Percentiles rank a stretch among this genome's conserved stretches.
Conservation (phyloP, 176 grass and related monocot genomes). For the Zea luxurians region DNA sequence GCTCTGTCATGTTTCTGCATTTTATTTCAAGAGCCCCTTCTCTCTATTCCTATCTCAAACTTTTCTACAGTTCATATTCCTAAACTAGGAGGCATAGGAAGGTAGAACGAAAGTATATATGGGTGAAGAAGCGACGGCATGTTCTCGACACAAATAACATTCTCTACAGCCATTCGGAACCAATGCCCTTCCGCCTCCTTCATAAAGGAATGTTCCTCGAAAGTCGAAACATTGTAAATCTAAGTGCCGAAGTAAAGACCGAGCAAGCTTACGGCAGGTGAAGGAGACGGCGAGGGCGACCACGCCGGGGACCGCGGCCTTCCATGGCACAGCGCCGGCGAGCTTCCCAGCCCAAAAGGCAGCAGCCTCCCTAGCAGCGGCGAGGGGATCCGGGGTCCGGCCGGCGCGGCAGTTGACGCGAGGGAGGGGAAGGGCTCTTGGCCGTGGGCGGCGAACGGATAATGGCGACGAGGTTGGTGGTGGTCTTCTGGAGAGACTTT, state of each 20-base stretch:
- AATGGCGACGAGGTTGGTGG: slow-evolving; percentile 34
- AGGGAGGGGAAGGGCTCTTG: background rate
- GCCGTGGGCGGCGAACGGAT: slow-evolving; percentile 17
- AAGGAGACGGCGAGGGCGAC: slow-evolving; percentile 60
- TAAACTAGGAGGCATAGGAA: background rate
- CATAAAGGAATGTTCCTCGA: background rate
- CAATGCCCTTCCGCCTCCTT: background rate
- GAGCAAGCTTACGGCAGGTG: slow-evolving; percentile 41
- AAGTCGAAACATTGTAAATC: background rate
- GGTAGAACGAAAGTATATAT: background rate
- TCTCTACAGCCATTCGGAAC: background rate
- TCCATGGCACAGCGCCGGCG: slow-evolving; percentile 38
- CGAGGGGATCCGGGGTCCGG: background rate
- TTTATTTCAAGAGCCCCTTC: background rate
- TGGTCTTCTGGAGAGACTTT: background rate
- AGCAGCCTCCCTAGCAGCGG: background rate
- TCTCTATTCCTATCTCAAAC: background rate
- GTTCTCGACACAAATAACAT: background rate
- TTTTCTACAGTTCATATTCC: background rate
- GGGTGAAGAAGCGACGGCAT: background rate
- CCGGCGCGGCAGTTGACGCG: slow-evolving; percentile 15
- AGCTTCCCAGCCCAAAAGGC: slow-evolving; percentile 19
- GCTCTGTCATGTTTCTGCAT: background rate
- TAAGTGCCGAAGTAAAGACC: background rate
- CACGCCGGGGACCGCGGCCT: slow-evolving; percentile 38